Conservation (phyloP, 139 green algal genomes). For the Eudorina sp. region DNA sequence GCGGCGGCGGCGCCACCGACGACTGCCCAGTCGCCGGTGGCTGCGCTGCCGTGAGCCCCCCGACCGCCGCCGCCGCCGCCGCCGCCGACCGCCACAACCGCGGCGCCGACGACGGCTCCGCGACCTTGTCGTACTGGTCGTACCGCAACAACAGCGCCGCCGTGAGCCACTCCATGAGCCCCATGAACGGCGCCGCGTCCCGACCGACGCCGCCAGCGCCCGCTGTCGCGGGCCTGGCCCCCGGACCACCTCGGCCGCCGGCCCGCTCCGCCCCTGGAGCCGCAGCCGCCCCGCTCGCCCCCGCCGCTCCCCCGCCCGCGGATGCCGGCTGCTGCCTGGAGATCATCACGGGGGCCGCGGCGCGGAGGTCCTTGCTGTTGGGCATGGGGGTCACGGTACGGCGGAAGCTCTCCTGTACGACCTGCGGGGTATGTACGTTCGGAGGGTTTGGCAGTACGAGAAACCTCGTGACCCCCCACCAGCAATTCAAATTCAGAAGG, state of each 20-base stretch:
- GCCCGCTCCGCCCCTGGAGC: not conserved
- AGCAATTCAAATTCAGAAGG: no score
- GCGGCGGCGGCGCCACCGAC: not conserved
- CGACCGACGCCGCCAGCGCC: not conserved
- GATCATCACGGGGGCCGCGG: conserved; percentile 31
- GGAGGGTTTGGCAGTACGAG: no score
- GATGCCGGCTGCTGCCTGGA: not conserved
- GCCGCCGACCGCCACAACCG: not conserved
- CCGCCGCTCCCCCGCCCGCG: not conserved
- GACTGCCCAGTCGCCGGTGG: not conserved
- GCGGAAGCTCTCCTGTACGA: not conserved
- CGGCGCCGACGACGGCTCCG: not conserved
- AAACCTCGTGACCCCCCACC: no score
- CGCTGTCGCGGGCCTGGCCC: not conserved
- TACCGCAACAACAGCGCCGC: conserved; percentile 32
- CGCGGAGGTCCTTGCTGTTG: conserved; percentile 11
- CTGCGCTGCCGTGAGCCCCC: not conserved
- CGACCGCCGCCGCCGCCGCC: not conserved
- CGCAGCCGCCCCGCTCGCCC: no score
- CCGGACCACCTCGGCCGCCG: not conserved
- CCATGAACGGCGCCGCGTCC: not conserved
- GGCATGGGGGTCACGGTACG: not conserved
- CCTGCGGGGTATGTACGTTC: no score
- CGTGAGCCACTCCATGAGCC: conserved; percentile 27
- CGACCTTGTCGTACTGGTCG: not conserved